Evolutionary conservation across 1,284 basidiomycete genomes (phyloP), one percentile per base, ranked within the genome.

Genomic region (Exobasidium cylindrosporum): DNA sequence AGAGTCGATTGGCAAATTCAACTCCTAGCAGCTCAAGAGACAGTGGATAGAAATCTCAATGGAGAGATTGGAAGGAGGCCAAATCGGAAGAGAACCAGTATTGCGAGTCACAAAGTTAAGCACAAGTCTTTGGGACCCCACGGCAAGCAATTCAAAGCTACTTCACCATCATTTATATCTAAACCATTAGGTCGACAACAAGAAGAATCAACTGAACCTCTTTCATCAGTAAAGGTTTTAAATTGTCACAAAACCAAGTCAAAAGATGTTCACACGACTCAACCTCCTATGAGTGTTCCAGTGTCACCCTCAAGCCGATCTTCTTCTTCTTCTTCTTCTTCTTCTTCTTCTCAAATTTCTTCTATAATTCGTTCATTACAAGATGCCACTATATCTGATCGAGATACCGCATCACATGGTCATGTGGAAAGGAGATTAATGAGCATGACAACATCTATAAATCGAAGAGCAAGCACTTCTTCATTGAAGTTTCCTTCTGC

Each of bases 1-100:
- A 50, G 47, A 28, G 47, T 50, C 3, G 47, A 50, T 28, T 50
- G 47, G 47, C 47, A 50, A 28, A 50, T 50, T 21, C 47, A 50
- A 50, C 21, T 50, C 4, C 26, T 50, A 13, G n/a, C 47, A 7
- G 47, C 26, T 28, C 47, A 50, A 17, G 35, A 40, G 17, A 17
- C 35, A 17, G 17, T 40, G 35, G 35, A 40, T 40, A 7, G 35
- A 40, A 40, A 17, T 17, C 10, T 7, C 35, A 40, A 40, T 40
- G 17, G 7, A 10, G 35, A 17, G 35, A 17, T 40, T 7, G 35
- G 10, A 17, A 40, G 35, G 35, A 40, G 17, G 17, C 35, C 35
- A 10, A 40, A 17, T 40, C 35, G 35, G 17, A 40, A 40, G 35
- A 40, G 35, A 40, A 17, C 35, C 35, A 17, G 7, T 40, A 17